phyloP scores from a whole-genome alignment of 306 rosid genomes.

The Quercus rubra region DNA sequence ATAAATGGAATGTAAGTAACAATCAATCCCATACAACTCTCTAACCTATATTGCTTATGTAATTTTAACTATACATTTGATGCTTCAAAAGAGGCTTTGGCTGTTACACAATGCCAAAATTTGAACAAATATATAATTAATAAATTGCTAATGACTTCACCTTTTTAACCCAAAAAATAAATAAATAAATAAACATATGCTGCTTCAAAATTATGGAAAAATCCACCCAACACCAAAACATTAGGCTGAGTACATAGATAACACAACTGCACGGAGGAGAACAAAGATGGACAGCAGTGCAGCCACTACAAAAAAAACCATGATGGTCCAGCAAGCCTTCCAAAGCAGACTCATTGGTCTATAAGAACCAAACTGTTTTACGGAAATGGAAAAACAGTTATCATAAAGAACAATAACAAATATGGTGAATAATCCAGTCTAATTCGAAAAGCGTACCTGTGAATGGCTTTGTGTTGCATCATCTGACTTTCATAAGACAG shows the following conservation, averaged over 20 bases:
- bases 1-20: too few species aligned
- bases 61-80: background rate
- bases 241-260: background rate
- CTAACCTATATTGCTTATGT: too few species aligned
- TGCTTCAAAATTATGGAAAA: background rate
- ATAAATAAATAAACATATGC: background rate
- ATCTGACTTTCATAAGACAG: slow-evolving; percentile 8
- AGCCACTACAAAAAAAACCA: slow-evolving; percentile 12
- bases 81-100: background rate
- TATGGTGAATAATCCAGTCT: background rate
- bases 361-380: background rate
- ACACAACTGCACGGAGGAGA: slow-evolving; percentile 5
- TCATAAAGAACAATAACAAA: background rate
- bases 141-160: background rate
- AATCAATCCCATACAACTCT: too few species aligned
- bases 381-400: background rate
- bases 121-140: background rate
- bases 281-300: slow-evolving; percentile 7
- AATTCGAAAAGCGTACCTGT: background rate
- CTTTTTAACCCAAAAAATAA: background rate
- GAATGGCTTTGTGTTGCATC: slow-evolving; percentile 10
- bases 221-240: background rate
- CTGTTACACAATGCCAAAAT: background rate
- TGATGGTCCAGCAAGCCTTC: slow-evolving; percentile 18
- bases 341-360: background rate